Conservation (phyloP, 208 protist species). For the Novymonas esmeraldas region DNA sequence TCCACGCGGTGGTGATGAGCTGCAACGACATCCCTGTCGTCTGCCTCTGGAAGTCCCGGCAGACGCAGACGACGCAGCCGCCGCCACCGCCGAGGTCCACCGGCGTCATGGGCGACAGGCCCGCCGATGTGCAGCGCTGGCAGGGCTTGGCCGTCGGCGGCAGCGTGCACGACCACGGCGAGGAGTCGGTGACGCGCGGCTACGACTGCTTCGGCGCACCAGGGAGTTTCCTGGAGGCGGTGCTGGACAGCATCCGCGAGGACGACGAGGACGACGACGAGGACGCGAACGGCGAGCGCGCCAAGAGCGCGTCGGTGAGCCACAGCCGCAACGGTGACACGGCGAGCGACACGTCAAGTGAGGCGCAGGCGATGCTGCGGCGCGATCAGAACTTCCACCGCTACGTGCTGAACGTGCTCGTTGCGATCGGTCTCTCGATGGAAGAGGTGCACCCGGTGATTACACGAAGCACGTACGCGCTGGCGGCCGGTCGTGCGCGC, state of each 20-base stretch:
- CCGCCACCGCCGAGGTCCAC: neutral
- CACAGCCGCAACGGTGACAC: slow-evolving; percentile 26
- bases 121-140: neutral
- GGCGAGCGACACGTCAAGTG: slow-evolving; percentile 5
- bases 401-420: slow-evolving; percentile 56
- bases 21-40: slow-evolving; percentile 39
- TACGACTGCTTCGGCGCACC: slow-evolving; percentile 20
- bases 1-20: slow-evolving; percentile 40
- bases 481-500: slow-evolving; percentile 27
- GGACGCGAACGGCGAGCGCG: slow-evolving; percentile 3
- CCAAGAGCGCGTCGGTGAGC: neutral
- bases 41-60: slow-evolving; percentile 18
- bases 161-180: neutral
- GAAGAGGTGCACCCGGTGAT: slow-evolving; percentile 50
- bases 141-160: slow-evolving; percentile 18
- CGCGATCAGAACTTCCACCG: slow-evolving; percentile 48
- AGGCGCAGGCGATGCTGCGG: slow-evolving; percentile 26
- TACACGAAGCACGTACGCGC: slow-evolving; percentile 40
- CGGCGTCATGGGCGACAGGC: neutral
- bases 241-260: slow-evolving; percentile 32
- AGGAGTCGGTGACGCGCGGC: neutral
- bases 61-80: neutral
- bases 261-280: slow-evolving; percentile 26
- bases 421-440: slow-evolving; percentile 57
- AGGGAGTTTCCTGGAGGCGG: slow-evolving; percentile 19